phyloP scores from a whole-genome alignment of 164 flowering plant genomes.

The Echeveria elegans region DNA sequence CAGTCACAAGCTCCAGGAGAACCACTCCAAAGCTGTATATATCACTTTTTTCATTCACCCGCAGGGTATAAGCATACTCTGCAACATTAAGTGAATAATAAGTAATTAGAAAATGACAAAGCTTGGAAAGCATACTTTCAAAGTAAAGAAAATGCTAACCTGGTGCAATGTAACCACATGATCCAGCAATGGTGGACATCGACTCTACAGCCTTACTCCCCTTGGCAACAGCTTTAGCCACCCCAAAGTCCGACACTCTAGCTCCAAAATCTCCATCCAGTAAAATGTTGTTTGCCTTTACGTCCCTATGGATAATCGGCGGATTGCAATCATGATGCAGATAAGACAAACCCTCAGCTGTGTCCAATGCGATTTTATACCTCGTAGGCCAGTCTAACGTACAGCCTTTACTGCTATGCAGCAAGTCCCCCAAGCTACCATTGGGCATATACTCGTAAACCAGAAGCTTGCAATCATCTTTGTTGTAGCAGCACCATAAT shows the following conservation, averaged over 20 bases:
- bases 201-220: conserved; percentile 31
- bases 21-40: conserved; percentile 52
- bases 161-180: conserved; percentile 84
- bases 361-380: conserved; percentile 51
- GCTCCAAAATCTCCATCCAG: conserved; percentile 57
- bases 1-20: conserved; percentile 38
- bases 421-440: conserved; percentile 70
- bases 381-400: conserved; percentile 54
- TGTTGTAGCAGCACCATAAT: conserved; percentile 52
- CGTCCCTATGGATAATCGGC: conserved; percentile 62
- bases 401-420: conserved; percentile 46
- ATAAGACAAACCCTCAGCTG: conserved; percentile 66
- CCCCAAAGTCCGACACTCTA: conserved; percentile 63
- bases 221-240: conserved; percentile 43
- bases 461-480: conserved; percentile 44
- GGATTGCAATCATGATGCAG: conserved; percentile 77
- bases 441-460: conserved; percentile 76
- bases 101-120: no score
- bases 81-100: conserved; percentile 12
- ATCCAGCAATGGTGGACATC: conserved; percentile 71
- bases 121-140: no score
- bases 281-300: conserved; percentile 64
- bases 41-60: conserved; percentile 49
- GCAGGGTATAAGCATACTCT: conserved; percentile 42
- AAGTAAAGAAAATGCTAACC: conserved; percentile 24